Base-by-base conservation (phyloP, 495 filamentous ascomycete genomes). In the Daldinia caldariorum region DNA sequence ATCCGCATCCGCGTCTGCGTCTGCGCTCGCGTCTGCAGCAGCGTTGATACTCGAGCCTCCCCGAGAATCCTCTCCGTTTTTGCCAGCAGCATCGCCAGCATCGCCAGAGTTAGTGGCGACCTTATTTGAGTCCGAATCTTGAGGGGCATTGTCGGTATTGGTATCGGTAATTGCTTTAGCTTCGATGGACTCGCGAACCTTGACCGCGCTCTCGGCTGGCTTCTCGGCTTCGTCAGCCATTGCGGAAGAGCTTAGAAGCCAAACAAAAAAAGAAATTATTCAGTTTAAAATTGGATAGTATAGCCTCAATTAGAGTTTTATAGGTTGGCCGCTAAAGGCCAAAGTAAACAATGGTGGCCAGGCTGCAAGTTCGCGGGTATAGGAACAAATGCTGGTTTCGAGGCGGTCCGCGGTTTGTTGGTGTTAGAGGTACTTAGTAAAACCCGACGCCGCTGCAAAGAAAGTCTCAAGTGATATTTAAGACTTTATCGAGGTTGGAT, bases 161-260 rank as follows among this genome's bases (percentile, higher is more conserved):
- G 79, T 77, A n/a, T 73, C 76, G 37, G 65, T 63, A 45, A 53
- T 53, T 41, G 75, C 71, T 66, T 82, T 84, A 39, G 81, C 81
- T 63, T 83, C 82, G 57, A 82, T 83, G 26, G 80, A 82, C 61
- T 82, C 80, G 77, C 76, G 82, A 64, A 82, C 81, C 51, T 79
- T 78, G 67, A 77, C 75, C 70, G 79, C 74, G 72, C 75, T 77
- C 54, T 64, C 68, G 56, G 65, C 35, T 13, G 65, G 58, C 20
- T 66, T 71, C 58, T 56, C 68, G 56, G 51, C 58, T 54, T 71
- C 54, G 50, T 74, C 68, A 31, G 68, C 67, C 71, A 74, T 70
- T 37, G 26, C 61, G 32, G 58, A 57, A 29, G n/a, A 29, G n/a
- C 45, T 55, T 38, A 12, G 8, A 58, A 58, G 35, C 26, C 10